These are phyloP conservation scores for Colletotrichum graminicola DNA, from an alignment of 2,329 filamentous ascomycete genomes.

Conservation along the genomic window DNA sequence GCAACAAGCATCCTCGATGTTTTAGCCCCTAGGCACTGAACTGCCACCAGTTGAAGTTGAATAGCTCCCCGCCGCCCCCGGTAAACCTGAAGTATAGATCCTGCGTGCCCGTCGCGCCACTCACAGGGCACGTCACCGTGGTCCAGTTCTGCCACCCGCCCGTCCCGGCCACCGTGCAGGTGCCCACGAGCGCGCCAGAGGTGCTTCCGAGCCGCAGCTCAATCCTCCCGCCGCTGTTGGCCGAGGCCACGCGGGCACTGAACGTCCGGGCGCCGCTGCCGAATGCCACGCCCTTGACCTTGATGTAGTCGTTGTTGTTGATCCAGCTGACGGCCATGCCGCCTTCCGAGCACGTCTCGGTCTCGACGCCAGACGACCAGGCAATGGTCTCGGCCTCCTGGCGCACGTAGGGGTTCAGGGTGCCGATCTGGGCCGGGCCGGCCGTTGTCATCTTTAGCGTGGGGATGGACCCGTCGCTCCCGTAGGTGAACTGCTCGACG, in stretches of 20 bases:
- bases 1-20: too few species aligned
- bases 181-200: conserved; percentile 46
- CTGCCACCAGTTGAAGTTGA: conserved; percentile 48
- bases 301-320: conserved; percentile 50
- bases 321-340: conserved; percentile 46
- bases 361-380: conserved; percentile 46
- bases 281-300: conserved; percentile 50
- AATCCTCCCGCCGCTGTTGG: conserved; percentile 45
- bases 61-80: neutral
- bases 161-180: conserved; percentile 47
- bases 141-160: conserved; percentile 47
- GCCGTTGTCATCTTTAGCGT: conserved; percentile 46
- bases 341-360: conserved; percentile 46
- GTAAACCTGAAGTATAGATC: neutral
- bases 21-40: conserved; percentile 23
- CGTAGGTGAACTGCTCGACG: neutral
- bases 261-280: conserved; percentile 46
- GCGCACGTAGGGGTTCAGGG: conserved; percentile 47
- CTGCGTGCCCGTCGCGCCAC: conserved; percentile 38
- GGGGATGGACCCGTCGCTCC: conserved; percentile 48
- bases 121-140: conserved; percentile 44
- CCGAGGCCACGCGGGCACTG: conserved; percentile 43
- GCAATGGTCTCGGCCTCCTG: conserved; percentile 49
- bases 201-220: conserved; percentile 47
- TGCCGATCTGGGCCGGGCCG: conserved; percentile 46